Evolutionary conservation across 441 rosid genomes (phyloP).

Genomic region (Erodium trifolium): DNA sequence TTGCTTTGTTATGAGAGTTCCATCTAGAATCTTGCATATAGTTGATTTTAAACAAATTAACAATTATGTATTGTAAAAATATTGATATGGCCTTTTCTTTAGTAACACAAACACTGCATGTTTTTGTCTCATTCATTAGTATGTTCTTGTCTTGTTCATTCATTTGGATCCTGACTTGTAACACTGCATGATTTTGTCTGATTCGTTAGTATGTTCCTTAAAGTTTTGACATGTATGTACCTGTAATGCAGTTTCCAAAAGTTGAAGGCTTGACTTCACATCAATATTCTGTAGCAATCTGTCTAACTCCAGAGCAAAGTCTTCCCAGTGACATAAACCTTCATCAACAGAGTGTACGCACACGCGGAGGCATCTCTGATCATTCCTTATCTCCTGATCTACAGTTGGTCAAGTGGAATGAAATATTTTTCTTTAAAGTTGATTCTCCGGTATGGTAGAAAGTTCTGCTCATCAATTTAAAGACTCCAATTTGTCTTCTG

Average conservation of each 20-base stretch:
- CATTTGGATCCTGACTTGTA: constrained; percentile 4
- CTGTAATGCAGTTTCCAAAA: constrained; percentile 49
- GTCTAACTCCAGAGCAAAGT: constrained; percentile 48
- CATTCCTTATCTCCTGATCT: constrained; percentile 39
- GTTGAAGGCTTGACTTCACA: constrained; percentile 53
- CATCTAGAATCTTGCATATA: no score
- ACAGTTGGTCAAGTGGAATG: constrained; percentile 72
- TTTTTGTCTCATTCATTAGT: neutral
- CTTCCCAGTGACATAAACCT: constrained; percentile 38
- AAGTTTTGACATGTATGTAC: constrained; percentile 7
- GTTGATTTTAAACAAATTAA: no score
- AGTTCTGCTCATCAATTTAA: neutral
- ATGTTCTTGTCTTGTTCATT: neutral
- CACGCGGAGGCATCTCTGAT: constrained; percentile 60
- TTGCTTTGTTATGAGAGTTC: no score
- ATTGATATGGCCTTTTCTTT: constrained; percentile 3
- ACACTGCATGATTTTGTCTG: no score
- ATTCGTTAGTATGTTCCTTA: neutral
- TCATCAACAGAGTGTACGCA: constrained; percentile 86
- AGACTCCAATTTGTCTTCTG: neutral
- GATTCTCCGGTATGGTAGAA: constrained; percentile 51
- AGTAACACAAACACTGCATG: neutral
- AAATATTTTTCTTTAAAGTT: constrained; percentile 86
- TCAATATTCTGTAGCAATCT: constrained; percentile 55
- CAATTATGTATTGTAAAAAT: no score